phyloP scores from a whole-genome alignment of 768 basidiomycete genomes.

The Mycena latifolia region DNA sequence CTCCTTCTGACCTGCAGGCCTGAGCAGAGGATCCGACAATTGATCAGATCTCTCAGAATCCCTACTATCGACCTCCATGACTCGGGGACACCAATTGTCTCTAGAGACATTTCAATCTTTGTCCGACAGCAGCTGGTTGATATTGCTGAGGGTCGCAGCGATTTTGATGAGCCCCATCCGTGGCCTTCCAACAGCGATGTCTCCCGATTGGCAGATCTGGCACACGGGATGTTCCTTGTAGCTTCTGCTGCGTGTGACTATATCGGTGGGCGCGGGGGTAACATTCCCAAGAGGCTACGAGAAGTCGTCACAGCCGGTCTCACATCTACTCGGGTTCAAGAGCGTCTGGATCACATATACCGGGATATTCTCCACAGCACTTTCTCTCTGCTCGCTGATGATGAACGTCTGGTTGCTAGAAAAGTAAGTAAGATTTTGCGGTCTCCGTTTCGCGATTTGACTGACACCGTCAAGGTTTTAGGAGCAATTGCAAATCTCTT shows the following conservation, averaged over 20 bases:
- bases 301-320: background rate
- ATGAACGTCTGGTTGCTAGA: background rate
- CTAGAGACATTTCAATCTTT: background rate
- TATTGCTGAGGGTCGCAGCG: background rate
- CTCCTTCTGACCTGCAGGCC: conserved; percentile 3
- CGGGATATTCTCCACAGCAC: background rate
- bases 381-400: background rate
- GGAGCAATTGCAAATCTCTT: background rate
- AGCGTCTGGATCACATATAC: conserved; percentile 4
- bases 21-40: conserved; percentile 2
- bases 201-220: background rate
- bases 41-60: background rate
- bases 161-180: background rate
- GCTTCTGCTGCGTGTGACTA: conserved; percentile 1
- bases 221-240: conserved; percentile 1
- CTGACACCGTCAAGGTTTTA: background rate
- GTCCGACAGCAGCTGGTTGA: conserved; percentile 1
- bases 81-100: background rate
- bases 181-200: background rate
- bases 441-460: background rate
- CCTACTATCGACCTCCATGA: background rate
- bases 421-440: background rate
- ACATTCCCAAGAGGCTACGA: background rate
- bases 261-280: background rate
- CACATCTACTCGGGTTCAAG: conserved; percentile 1